Percentiles rank a stretch among this genome's conserved stretches.
phyloP scores from a whole-genome alignment of 108 stramenopile species.

The Pseudonitzschia multiseries region DNA sequence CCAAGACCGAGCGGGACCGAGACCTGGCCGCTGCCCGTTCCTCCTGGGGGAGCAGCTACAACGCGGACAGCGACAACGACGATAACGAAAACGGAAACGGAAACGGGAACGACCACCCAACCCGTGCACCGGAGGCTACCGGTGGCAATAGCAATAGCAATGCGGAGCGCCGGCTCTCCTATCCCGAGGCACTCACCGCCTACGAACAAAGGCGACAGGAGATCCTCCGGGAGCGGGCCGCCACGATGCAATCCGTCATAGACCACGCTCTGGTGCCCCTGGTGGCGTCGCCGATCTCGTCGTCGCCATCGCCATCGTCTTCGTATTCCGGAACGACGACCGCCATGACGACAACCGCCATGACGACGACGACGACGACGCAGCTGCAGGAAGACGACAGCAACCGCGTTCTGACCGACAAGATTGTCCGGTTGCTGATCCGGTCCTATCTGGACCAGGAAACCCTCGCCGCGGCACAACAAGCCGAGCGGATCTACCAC shows the following conservation, averaged over 20 bases:
- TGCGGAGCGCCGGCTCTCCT: neutral
- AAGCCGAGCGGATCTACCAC: constrained; percentile 26
- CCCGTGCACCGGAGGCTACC: too few relatives aligned
- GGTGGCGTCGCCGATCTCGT: neutral
- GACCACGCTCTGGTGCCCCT: constrained; percentile 11
- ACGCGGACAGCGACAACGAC: neutral
- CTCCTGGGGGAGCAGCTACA: neutral
- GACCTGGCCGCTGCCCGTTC: neutral
- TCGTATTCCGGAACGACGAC: neutral
- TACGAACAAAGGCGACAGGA: neutral
- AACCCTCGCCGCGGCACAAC: constrained; percentile 10
- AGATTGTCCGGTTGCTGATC: constrained; percentile 21
- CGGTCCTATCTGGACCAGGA: constrained; percentile 26
- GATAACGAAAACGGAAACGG: neutral
- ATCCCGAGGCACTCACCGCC: neutral
- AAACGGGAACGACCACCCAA: neutral
- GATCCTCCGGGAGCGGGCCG: constrained; percentile 19
- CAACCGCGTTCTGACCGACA: constrained; percentile 19
- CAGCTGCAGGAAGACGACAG: neutral
- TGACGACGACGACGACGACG: neutral
- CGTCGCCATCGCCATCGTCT: neutral
- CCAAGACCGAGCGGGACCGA: neutral
- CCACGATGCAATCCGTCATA: constrained; percentile 20
- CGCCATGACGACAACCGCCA: neutral
- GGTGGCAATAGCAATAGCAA: neutral